These are phyloP conservation scores for Capsicum baccatum DNA, from an alignment of 257 asterid genomes.

Conservation along the genomic window DNA sequence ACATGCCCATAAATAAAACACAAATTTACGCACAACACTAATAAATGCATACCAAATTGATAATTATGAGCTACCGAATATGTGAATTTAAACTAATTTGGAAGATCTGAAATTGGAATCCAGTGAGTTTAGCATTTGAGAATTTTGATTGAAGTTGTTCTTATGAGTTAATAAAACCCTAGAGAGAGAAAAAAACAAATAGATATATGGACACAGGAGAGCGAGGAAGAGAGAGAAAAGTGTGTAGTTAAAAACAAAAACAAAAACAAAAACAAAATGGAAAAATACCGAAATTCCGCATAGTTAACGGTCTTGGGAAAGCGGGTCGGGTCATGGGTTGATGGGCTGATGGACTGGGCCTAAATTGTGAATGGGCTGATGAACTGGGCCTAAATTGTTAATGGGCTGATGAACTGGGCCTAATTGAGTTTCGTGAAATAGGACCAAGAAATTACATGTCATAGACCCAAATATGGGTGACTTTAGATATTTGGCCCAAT, in stretches of 20 bases:
- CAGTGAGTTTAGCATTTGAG: neutral
- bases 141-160: neutral
- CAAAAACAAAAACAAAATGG: neutral
- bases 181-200: neutral
- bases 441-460: too few relatives aligned
- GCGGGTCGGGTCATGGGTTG: neutral
- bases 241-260: neutral
- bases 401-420: too few relatives aligned
- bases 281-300: neutral
- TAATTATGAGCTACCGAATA: neutral
- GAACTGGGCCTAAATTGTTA: neutral
- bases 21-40: neutral
- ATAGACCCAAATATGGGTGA: too few relatives aligned
- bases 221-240: neutral
- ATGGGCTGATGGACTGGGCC: too few relatives aligned
- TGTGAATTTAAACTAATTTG: neutral
- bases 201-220: neutral
- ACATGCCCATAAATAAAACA: neutral
- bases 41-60: constrained; percentile 4
- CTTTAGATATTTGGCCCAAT: too few relatives aligned
- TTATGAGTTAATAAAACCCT: constrained; percentile 25
- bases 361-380: neutral
- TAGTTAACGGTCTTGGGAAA: constrained; percentile 7
- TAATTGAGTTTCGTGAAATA: too few relatives aligned
- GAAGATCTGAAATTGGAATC: constrained; percentile 23